Evolutionary conservation across 2,329 filamentous ascomycete species (phyloP).

Genomic region (Claviceps maximensis): DNA sequence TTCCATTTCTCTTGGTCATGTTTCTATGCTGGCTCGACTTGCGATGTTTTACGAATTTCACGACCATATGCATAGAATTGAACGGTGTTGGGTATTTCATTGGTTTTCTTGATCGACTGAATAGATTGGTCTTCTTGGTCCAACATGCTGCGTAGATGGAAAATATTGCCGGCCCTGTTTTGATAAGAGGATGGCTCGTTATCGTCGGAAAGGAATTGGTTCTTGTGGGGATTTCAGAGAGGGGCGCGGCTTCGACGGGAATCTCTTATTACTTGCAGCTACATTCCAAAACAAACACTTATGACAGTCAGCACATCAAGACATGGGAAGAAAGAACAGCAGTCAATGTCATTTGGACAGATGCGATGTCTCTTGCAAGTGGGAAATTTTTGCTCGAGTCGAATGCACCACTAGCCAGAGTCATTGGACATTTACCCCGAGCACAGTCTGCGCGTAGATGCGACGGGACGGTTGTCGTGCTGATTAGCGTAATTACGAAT

Average conservation of each 20-base stretch:
- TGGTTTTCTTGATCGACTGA: neutral
- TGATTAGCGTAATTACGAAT: too few relatives aligned
- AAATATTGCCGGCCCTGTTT: neutral
- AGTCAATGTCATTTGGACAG: neutral
- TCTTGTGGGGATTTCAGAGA: neutral
- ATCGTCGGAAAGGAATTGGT: neutral
- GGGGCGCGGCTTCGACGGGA: neutral
- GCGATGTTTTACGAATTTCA: constrained; percentile 2
- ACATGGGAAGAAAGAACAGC: neutral
- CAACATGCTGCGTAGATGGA: neutral
- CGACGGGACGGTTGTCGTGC: neutral
- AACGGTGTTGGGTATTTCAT: constrained; percentile 1
- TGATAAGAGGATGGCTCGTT: neutral
- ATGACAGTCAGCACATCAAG: too few relatives aligned
- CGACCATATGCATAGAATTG: neutral
- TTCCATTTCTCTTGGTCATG: neutral
- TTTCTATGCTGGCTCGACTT: neutral
- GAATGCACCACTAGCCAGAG: neutral
- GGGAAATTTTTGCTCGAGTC: neutral
- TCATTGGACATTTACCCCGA: neutral
- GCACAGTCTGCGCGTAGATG: neutral
- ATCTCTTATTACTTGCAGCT: neutral
- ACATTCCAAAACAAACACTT: neutral
- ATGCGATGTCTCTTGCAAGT: neutral
- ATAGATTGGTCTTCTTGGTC: neutral